Conservation (phyloP, 2,329 filamentous ascomycete species). For the Chrysosporium queenslandicum region DNA sequence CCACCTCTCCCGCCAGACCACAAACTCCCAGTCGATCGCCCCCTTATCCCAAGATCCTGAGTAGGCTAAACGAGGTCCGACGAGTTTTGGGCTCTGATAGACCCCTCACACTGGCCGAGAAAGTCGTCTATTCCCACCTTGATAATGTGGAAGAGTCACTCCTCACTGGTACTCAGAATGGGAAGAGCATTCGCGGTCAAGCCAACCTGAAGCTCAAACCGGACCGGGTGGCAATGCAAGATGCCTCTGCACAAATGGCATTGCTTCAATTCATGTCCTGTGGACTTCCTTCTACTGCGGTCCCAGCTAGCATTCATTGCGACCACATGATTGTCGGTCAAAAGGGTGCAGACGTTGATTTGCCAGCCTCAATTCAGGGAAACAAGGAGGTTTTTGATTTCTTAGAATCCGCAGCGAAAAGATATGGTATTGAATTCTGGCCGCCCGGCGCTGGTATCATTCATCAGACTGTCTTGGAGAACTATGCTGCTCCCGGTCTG, state of each 20-base stretch:
- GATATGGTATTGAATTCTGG: slow-evolving; percentile 94
- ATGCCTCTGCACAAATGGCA: slow-evolving; percentile 97
- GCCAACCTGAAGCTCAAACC: slow-evolving; percentile 96
- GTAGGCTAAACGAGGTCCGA: slow-evolving; percentile 64
- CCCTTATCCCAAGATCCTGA: slow-evolving; percentile 72
- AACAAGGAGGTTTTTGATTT: slow-evolving; percentile 99
- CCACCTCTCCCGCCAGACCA: slow-evolving; percentile 8
- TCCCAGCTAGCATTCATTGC: slow-evolving; percentile 95
- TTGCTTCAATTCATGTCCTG: slow-evolving; percentile 98
- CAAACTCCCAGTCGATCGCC: slow-evolving; percentile 46
- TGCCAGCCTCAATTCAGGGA: slow-evolving; percentile 72
- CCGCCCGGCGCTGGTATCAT: slow-evolving; percentile 89
- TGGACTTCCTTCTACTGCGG: slow-evolving; percentile 74
- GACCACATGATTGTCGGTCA: slow-evolving; percentile 98
- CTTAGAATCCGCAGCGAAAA: slow-evolving; percentile 79
- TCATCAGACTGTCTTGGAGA: slow-evolving; percentile 95
- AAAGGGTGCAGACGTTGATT: slow-evolving; percentile 75
- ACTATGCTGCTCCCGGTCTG: slow-evolving; percentile 89
- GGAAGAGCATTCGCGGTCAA: slow-evolving; percentile 69
- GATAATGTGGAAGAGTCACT: slow-evolving; percentile 83
- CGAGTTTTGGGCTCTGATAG: slow-evolving; percentile 56
- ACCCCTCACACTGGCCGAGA: slow-evolving; percentile 80
- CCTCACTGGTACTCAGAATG: slow-evolving; percentile 71
- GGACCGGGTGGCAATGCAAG: slow-evolving; percentile 97
- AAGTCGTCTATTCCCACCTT: slow-evolving; percentile 95